A percentile compares a stretch with the other conserved stretches of the same genome.
phyloP scores from a whole-genome alignment of 768 basidiomycete genomes.

The Tubosaeta brunneosetosa region DNA sequence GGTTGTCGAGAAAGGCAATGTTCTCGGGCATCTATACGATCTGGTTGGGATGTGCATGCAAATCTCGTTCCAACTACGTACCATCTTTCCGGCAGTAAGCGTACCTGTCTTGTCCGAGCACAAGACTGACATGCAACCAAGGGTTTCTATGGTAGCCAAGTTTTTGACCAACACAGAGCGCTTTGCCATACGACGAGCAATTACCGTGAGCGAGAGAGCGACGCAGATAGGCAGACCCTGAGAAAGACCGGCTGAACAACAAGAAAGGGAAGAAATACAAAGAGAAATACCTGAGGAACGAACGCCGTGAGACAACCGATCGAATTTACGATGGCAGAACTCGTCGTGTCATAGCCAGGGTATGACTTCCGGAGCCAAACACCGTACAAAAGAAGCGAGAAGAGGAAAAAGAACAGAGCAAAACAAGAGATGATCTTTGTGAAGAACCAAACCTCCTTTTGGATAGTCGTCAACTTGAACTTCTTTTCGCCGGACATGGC shows the following conservation, averaged over 20 bases:
- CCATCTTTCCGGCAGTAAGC: constrained; percentile 48
- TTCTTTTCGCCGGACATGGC: constrained; percentile 46
- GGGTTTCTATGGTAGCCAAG: constrained; percentile 49
- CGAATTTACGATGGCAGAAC: constrained; percentile 35
- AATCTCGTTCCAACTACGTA: constrained; percentile 30
- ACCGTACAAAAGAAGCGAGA: constrained; percentile 39
- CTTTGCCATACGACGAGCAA: neutral
- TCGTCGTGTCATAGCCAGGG: constrained; percentile 33
- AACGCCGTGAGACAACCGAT: constrained; percentile 38
- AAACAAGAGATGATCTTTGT: constrained; percentile 48
- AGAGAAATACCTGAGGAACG: constrained; percentile 34
- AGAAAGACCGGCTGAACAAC: neutral
- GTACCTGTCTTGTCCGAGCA: constrained; percentile 56
- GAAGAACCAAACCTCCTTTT: constrained; percentile 48
- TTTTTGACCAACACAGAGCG: constrained; percentile 41
- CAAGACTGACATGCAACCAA: constrained; percentile 49
- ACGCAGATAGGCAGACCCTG: constrained; percentile 41
- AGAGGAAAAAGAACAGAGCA: constrained; percentile 31
- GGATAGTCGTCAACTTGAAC: constrained; percentile 44
- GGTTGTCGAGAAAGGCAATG: constrained; percentile 34
- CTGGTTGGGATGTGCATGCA: neutral
- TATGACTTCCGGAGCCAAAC: constrained; percentile 38
- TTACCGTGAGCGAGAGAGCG: constrained; percentile 40
- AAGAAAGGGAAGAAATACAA: neutral
- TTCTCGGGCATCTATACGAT: constrained; percentile 33